Evolutionary conservation across 2,329 filamentous ascomycete species (phyloP).

Genomic region (Dryadomyces sulphureus): DNA sequence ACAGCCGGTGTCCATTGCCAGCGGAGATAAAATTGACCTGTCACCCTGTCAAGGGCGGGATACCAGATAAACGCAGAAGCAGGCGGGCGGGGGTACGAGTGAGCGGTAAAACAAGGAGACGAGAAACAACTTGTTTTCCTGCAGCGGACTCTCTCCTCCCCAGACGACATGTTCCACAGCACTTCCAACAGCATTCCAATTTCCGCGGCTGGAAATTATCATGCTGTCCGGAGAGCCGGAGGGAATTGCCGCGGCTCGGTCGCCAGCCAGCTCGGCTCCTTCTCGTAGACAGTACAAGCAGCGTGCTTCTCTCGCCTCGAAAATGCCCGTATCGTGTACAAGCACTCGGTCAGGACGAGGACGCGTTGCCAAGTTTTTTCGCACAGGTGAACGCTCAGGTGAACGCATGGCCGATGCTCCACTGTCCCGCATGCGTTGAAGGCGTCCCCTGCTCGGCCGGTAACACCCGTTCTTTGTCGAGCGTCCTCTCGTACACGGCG

Average conservation of each 20-base stretch:
- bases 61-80: not conserved
- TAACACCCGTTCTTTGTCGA: not conserved
- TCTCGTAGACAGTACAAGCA: not conserved
- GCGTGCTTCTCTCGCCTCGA: not conserved
- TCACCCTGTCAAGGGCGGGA: not conserved
- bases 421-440: not conserved
- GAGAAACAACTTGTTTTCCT: too few relatives aligned
- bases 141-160: too few relatives aligned
- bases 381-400: too few relatives aligned
- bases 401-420: not conserved
- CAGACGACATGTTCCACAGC: not conserved
- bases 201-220: not conserved
- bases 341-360: too few relatives aligned
- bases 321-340: too few relatives aligned
- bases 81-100: not conserved
- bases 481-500: not conserved
- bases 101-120: too few relatives aligned
- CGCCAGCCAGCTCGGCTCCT: not conserved
- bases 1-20: not conserved
- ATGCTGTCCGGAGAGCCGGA: too few relatives aligned
- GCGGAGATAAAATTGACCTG: not conserved
- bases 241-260: not conserved
- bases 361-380: too few relatives aligned
- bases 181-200: not conserved
- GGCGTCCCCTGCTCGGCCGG: not conserved